Conservation (phyloP, 2,329 filamentous ascomycete genomes). For the Calonectria henricotiae region DNA sequence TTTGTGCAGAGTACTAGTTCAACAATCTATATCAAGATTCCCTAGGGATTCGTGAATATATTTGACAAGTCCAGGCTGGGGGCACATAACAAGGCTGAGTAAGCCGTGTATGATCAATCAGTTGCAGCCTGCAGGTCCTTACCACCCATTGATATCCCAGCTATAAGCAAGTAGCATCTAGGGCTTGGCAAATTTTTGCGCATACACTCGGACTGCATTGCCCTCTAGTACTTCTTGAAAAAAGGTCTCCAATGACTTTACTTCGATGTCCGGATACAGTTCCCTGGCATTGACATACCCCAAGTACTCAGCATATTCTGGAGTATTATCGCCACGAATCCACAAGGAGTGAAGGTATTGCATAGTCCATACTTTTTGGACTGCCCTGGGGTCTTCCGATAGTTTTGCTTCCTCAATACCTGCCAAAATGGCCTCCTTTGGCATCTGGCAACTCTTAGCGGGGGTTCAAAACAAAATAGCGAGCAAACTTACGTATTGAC, state of each 20-base stretch:
- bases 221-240: conserved; percentile 1
- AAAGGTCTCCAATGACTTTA: not conserved
- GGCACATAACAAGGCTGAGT: too few relatives aligned
- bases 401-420: not conserved
- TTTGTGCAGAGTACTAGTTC: too few relatives aligned
- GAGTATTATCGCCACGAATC: conserved; percentile 68
- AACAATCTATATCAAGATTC: too few relatives aligned
- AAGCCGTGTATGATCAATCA: too few relatives aligned
- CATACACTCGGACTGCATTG: not conserved
- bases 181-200: not conserved
- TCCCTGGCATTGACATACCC: conserved; percentile 69
- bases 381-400: not conserved
- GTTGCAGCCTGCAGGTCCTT: too few relatives aligned
- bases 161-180: not conserved
- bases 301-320: conserved; percentile 69
- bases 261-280: conserved; percentile 63
- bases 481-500: conserved; percentile 22
- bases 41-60: too few relatives aligned
- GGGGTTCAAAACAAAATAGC: not conserved
- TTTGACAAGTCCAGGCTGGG: too few relatives aligned
- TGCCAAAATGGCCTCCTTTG: not conserved
- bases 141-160: too few relatives aligned
- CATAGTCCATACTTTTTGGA: not conserved
- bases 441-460: not conserved
- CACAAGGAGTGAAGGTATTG: not conserved